phyloP scores from a whole-genome alignment of 768 basidiomycete species.

The Naematelia encephala region DNA sequence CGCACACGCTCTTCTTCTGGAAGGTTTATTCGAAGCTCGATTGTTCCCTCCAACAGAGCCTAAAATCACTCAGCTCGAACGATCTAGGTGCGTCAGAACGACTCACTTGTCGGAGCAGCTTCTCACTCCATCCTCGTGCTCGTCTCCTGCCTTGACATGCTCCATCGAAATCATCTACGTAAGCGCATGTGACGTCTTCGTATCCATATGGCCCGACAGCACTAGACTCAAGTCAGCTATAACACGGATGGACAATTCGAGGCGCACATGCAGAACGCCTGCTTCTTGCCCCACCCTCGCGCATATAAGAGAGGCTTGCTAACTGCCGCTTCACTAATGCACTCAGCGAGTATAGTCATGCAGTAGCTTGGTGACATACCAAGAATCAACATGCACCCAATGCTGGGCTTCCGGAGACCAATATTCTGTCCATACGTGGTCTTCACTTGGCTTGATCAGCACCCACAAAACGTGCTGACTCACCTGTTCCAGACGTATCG shows the following conservation, averaged over 20 bases:
- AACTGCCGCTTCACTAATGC: conserved; percentile 48
- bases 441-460: conserved; percentile 42
- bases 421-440: conserved; percentile 54
- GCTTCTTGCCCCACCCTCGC: conserved; percentile 54
- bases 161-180: conserved; percentile 38
- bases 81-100: too few species aligned
- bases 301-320: conserved; percentile 53
- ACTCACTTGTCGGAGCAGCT: conserved; percentile 36
- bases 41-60: conserved; percentile 38
- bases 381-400: conserved; percentile 55
- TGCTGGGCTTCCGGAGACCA: conserved; percentile 43
- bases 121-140: conserved; percentile 33
- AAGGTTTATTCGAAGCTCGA: conserved; percentile 24
- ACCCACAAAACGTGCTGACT: too few species aligned
- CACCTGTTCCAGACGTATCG: conserved; percentile 50
- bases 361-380: conserved; percentile 22
- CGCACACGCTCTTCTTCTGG: conserved; percentile 10
- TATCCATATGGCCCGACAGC: conserved; percentile 37
- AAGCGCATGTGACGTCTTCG: conserved; percentile 43
- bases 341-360: background rate
- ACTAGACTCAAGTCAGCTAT: conserved; percentile 9
- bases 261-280: conserved; percentile 49
- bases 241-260: conserved; percentile 25
- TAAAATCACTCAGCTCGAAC: conserved; percentile 6
- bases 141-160: conserved; percentile 24